Evolutionary conservation across 495 filamentous ascomycete species (phyloP).

Genomic region (Apodospora peruviana): DNA sequence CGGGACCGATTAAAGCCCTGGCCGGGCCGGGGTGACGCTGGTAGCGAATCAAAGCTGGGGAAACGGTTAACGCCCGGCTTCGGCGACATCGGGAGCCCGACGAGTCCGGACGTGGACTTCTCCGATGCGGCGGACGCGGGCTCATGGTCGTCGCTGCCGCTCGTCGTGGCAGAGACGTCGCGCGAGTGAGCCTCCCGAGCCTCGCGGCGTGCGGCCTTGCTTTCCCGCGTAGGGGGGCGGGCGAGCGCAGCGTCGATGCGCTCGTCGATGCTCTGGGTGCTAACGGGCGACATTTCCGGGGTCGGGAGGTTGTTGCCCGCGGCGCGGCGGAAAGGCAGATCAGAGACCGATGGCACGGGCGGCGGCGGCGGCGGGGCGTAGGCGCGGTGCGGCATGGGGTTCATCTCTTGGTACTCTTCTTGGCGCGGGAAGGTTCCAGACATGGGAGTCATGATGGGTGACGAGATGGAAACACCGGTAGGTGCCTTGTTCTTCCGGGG

Average conservation of each 20-base stretch:
- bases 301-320: slow-evolving; percentile 32
- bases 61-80: slow-evolving; percentile 43
- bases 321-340: slow-evolving; percentile 34
- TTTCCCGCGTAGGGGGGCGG: slow-evolving; percentile 10
- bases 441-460: slow-evolving; percentile 50
- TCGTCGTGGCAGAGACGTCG: slow-evolving; percentile 25
- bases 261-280: slow-evolving; percentile 43
- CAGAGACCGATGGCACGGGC: slow-evolving; percentile 35
- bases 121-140: slow-evolving; percentile 39
- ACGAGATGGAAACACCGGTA: slow-evolving; percentile 44
- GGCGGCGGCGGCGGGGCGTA: slow-evolving; percentile 42
- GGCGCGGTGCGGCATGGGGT: slow-evolving; percentile 43
- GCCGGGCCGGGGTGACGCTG: slow-evolving; percentile 38
- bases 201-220: slow-evolving; percentile 5
- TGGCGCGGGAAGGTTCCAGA: slow-evolving; percentile 44
- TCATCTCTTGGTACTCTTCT: slow-evolving; percentile 44
- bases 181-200: slow-evolving; percentile 22
- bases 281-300: slow-evolving; percentile 44
- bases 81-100: slow-evolving; percentile 42
- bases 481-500: slow-evolving; percentile 39
- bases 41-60: slow-evolving; percentile 36
- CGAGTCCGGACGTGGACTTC: slow-evolving; percentile 33
- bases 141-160: slow-evolving; percentile 18
- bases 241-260: slow-evolving; percentile 33
- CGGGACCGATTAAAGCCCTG: slow-evolving; percentile 17